Evolutionary conservation across 139 green algal genomes (phyloP).

Genomic region (Chlorella vulgaris): DNA sequence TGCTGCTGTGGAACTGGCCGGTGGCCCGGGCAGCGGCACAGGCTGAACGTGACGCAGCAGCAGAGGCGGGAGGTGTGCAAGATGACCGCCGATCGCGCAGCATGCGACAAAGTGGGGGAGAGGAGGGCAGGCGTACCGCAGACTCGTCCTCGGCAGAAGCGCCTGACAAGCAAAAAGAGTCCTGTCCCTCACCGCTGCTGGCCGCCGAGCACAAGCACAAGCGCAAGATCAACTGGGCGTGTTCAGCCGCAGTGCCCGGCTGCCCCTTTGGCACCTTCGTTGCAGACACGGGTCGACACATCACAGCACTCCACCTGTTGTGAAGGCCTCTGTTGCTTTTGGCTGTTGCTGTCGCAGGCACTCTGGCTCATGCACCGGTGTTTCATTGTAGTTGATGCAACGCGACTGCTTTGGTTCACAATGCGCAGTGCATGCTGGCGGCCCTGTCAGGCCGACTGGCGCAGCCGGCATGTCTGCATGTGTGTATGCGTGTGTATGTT

Average conservation of each 20-base stretch:
- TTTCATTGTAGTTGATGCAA: too few species aligned
- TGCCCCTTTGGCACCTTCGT: slow-evolving; percentile 2
- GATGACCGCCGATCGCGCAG: background rate
- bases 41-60: too few species aligned
- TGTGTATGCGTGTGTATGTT: too few species aligned
- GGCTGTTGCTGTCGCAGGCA: too few species aligned
- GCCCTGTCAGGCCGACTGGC: too few species aligned
- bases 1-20: slow-evolving; percentile 48
- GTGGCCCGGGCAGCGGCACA: background rate
- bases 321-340: background rate
- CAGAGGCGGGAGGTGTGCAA: background rate
- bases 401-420: too few species aligned
- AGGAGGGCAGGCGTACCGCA: background rate
- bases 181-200: background rate
- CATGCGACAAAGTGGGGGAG: background rate
- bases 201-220: slow-evolving; percentile 20
- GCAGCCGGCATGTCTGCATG: too few species aligned
- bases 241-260: background rate
- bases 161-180: background rate
- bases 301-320: background rate
- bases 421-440: too few species aligned
- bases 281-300: background rate
- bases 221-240: slow-evolving; percentile 43
- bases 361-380: too few species aligned
- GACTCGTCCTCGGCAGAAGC: background rate